Evolutionary conservation across 1,139 yeast species (phyloP), one percentile per base, ranked within the genome.

Genomic region (Lodderomyces margitis): DNA sequence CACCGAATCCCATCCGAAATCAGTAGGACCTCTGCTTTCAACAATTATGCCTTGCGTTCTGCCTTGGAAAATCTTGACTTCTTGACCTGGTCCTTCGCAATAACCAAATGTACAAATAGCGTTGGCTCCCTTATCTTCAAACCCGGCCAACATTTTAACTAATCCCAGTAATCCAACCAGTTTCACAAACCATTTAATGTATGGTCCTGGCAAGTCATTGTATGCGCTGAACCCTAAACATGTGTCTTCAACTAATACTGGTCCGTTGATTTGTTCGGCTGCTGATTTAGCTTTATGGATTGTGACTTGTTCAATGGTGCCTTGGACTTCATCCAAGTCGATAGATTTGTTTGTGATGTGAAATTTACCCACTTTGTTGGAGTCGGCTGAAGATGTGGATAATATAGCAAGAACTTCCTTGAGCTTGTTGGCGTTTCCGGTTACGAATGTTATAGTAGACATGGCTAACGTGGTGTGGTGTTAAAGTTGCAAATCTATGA

Each of bases 161-260:
- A 89, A 67, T 3, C 91, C 92, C 16, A 74, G 76, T 40, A 85
- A 72, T 1, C 96, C 96, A 49, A 89, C 61, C 12, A 79, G 66
- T 46, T 81, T 67, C 38, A 87, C 76, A 64, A 91, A 91, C 98
- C 98, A 91, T 63, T 91, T 91, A 61, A 81, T 78, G 53, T 78
- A 73, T 1, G 98, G 98, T 7, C 99, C 99, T 1, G 99, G 99
- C 43, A 94, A 75, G 48, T 75, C 70, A 40, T 86, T 81, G 59
- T 85, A 74, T 2, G 95, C 96, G 43, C 74, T 75, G 61, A 86
- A 94, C 8, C 85, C 88, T 38, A 94, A 75, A 41, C 96, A 91
- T 0, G 98, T 94, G 57, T 94, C 99, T 59, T 94, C 99, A 2
- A 91, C 96, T 42, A 94, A 71, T 1, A 88, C 97, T 0, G 98